phyloP scores from a whole-genome alignment of 2,329 filamentous ascomycete species.

The Escovopsis weberi region DNA sequence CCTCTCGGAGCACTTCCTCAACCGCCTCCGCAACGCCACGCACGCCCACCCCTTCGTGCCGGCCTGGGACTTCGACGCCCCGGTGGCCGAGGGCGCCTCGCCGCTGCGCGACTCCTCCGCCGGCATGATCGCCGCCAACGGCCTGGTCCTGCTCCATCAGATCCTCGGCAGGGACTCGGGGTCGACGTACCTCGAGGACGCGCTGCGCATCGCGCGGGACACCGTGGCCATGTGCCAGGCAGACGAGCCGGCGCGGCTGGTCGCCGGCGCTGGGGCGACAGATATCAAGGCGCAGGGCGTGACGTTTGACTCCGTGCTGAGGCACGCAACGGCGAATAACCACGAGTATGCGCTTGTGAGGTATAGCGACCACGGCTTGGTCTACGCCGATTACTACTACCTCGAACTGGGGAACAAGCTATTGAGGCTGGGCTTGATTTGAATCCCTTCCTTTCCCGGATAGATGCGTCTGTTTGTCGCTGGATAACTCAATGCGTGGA shows the following conservation, averaged over 20 bases:
- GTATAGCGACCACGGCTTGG: constrained; percentile 26
- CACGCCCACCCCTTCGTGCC: constrained; percentile 13
- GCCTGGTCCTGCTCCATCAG: constrained; percentile 24
- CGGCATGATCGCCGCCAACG: constrained; percentile 26
- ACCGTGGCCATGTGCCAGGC: constrained; percentile 15
- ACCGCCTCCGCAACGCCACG: constrained; percentile 13
- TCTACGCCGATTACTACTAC: constrained; percentile 35
- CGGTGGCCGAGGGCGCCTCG: constrained; percentile 14
- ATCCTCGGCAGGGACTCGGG: constrained; percentile 11
- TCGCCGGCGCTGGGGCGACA: not conserved
- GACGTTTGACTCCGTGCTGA: constrained; percentile 18
- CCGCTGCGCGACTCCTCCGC: constrained; percentile 23
- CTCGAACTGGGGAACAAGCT: constrained; percentile 31
- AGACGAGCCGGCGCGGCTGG: constrained; percentile 10
- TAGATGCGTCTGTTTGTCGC: too few relatives aligned
- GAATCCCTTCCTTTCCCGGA: not conserved
- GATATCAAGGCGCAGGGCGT: constrained; percentile 3
- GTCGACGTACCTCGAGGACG: constrained; percentile 11
- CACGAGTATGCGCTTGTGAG: constrained; percentile 12
- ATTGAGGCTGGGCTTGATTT: constrained; percentile 16
- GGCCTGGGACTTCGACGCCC: constrained; percentile 25
- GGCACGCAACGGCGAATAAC: constrained; percentile 20
- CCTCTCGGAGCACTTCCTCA: constrained; percentile 32
- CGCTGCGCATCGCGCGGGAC: constrained; percentile 17
- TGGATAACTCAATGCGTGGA: too few relatives aligned